Percentiles rank a stretch among this genome's conserved stretches.
Evolutionary conservation across 257 asterid species (phyloP).

Genomic region (Leonotis leonurus): DNA sequence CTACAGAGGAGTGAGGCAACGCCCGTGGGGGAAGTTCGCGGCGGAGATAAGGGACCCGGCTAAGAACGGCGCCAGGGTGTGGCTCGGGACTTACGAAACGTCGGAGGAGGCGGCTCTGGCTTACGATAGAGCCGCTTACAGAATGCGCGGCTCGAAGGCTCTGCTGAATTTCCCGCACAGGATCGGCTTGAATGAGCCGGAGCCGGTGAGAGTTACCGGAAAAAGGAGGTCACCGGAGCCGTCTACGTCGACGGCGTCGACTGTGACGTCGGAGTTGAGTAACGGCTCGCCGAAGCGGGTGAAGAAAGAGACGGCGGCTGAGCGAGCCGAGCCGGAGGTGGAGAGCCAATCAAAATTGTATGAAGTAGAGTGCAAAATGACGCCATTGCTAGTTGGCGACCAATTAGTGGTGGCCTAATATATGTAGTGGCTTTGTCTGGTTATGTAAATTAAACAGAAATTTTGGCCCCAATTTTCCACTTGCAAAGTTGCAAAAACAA

Average conservation of each 20-base stretch:
- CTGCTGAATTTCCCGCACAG: constrained; percentile 69
- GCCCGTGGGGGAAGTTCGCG: constrained; percentile 94
- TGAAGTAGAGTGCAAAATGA: constrained; percentile 29
- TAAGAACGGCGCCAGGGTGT: constrained; percentile 79
- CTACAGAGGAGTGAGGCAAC: constrained; percentile 72
- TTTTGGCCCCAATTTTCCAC: constrained; percentile 14
- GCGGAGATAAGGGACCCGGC: constrained; percentile 91
- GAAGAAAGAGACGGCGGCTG: constrained; percentile 28
- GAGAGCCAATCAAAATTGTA: constrained; percentile 37
- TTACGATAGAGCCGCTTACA: constrained; percentile 79
- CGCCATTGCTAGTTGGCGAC: constrained; percentile 37
- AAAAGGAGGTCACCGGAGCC: constrained; percentile 61
- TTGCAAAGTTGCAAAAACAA: not conserved
- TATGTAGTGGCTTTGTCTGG: constrained; percentile 15
- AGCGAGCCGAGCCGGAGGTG: constrained; percentile 53
- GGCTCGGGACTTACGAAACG: constrained; percentile 89
- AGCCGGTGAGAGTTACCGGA: constrained; percentile 61
- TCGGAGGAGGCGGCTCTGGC: constrained; percentile 92
- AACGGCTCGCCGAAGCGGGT: constrained; percentile 55
- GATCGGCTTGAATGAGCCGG: constrained; percentile 74
- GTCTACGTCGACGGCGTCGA: constrained; percentile 21
- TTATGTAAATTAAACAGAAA: constrained; percentile 12
- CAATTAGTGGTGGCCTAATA: constrained; percentile 35
- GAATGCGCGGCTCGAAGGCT: constrained; percentile 90
- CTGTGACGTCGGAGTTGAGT: constrained; percentile 34